Base-by-base conservation (phyloP, 371 early-diverging fungal species). In the Fennellomyces sp. region DNA sequence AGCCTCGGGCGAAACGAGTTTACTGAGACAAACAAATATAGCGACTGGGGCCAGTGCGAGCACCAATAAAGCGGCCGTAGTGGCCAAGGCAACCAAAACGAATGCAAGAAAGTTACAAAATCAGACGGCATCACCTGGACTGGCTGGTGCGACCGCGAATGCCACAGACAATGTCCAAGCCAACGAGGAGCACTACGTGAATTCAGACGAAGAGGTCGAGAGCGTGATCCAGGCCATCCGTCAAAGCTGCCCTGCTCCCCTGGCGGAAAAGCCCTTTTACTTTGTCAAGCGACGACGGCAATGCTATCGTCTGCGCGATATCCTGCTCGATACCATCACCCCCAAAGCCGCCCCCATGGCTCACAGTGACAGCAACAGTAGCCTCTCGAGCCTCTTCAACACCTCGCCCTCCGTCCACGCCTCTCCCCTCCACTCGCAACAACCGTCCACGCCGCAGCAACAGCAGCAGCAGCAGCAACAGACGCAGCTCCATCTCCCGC, bases 201-300 rank as follows among this genome's bases (percentile, higher is more conserved):
- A 82, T 58, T 88, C 89, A 8, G 91, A 91, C 63, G 85, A 85
- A 53, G 91, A 90, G 57, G 83, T 85, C 11, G 85, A 86, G 58
- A 68, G 70, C 41, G 73, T 90, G 2, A 56, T 87, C 52, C 73
- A 75, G 5, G 82, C 84, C 21, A 72, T 87, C 49, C 73, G 71
- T 55, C 69, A 73, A 52, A 80, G 72, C 29, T 73, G 73, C 13
- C 87, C 88, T 5, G 66, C 56, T n/a, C 90, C 91, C 5, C 53
- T 91, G 42, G 88, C 89, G 1, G 64, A 68, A 41, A 67, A 54
- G 35, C 78, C 81, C 7, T 64, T 73, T 52, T 75, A 79, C 29
- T 76, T 83, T 63, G 77, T 85, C 13, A 74, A 83, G 21, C 72
- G 88, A 28, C 82, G 82, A n/a, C 78, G 87, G 60, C 82, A 82